Evolutionary conservation across 2,329 filamentous ascomycete species (phyloP).

Genomic region (Fonsecaea pedrosoi): DNA sequence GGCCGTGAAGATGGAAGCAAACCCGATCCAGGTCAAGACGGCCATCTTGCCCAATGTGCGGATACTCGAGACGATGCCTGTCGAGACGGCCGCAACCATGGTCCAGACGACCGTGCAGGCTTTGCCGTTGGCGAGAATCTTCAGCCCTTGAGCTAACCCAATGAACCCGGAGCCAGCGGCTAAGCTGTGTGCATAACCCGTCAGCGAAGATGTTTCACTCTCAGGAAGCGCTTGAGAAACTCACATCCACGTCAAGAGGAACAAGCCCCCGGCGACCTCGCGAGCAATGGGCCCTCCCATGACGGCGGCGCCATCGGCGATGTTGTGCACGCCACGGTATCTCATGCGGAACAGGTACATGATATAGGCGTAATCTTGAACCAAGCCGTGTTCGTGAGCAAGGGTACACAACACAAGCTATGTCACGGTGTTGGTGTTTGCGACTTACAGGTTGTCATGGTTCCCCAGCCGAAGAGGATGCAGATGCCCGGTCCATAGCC

Average conservation of each 20-base stretch:
- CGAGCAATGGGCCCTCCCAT: constrained; percentile 60
- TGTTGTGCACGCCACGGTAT: constrained; percentile 59
- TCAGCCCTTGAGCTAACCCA: constrained; percentile 50
- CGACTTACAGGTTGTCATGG: constrained; percentile 58
- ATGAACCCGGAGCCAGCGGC: constrained; percentile 51
- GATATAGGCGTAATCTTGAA: constrained; percentile 40
- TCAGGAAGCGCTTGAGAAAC: constrained; percentile 34
- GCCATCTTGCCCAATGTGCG: constrained; percentile 45
- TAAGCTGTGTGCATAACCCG: constrained; percentile 6
- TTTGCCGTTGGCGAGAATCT: constrained; percentile 50
- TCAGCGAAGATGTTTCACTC: neutral
- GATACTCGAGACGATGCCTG: constrained; percentile 44
- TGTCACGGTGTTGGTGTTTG: too few species aligned
- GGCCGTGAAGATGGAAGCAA: constrained; percentile 64
- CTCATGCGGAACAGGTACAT: constrained; percentile 59
- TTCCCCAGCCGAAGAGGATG: constrained; percentile 56
- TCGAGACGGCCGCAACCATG: constrained; percentile 39
- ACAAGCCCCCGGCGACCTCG: constrained; percentile 40
- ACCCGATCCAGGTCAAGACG: constrained; percentile 68
- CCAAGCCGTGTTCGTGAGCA: neutral
- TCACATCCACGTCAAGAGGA: constrained; percentile 49
- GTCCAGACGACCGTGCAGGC: constrained; percentile 42
- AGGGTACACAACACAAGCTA: neutral
- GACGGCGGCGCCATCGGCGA: constrained; percentile 64
- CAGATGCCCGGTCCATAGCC: constrained; percentile 57